Percentiles rank a stretch among this genome's conserved stretches.
These are phyloP conservation scores for Aaosphaeria pasadenensis DNA, from an alignment of 2,329 filamentous ascomycete species.

Conservation along the genomic window DNA sequence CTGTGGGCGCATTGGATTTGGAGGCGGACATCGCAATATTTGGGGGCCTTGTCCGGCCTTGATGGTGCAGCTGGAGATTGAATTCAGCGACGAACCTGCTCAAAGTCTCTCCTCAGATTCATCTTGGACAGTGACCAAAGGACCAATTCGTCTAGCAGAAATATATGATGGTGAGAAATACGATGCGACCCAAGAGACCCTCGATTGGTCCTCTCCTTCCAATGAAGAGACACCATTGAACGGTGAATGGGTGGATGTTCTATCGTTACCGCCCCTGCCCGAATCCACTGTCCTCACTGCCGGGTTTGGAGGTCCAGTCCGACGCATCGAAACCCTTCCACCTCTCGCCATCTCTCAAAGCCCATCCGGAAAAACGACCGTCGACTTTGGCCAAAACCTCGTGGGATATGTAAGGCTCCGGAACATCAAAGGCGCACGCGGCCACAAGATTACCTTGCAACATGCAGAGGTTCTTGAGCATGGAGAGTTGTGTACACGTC, in stretches of 20 bases:
- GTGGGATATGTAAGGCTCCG: conserved; percentile 49
- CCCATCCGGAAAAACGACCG: conserved; percentile 45
- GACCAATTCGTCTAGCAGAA: not conserved
- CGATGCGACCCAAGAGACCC: not conserved
- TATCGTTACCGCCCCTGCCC: conserved; percentile 37
- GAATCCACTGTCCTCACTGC: not conserved
- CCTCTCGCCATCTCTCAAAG: conserved; percentile 28
- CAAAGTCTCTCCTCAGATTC: not conserved
- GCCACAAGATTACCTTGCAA: conserved; percentile 44
- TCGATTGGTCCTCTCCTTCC: conserved; percentile 7
- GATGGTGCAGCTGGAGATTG: not conserved
- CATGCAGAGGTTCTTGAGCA: conserved; percentile 58
- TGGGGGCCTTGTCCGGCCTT: not conserved
- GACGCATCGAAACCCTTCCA: conserved; percentile 28
- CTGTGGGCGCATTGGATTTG: not conserved
- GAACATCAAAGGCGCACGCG: conserved; percentile 32
- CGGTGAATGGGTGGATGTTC: not conserved
- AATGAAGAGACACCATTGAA: conserved; percentile 13
- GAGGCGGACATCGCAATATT: not conserved
- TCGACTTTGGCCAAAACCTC: conserved; percentile 60
- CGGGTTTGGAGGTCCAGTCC: conserved; percentile 35
- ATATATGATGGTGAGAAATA: conserved; percentile 1
- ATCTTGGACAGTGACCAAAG: not conserved
- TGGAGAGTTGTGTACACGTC: conserved; percentile 41
- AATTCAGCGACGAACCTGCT: not conserved